Base-by-base conservation (phyloP, 176 grass and related monocot genomes). In the Dactylis glomerata region DNA sequence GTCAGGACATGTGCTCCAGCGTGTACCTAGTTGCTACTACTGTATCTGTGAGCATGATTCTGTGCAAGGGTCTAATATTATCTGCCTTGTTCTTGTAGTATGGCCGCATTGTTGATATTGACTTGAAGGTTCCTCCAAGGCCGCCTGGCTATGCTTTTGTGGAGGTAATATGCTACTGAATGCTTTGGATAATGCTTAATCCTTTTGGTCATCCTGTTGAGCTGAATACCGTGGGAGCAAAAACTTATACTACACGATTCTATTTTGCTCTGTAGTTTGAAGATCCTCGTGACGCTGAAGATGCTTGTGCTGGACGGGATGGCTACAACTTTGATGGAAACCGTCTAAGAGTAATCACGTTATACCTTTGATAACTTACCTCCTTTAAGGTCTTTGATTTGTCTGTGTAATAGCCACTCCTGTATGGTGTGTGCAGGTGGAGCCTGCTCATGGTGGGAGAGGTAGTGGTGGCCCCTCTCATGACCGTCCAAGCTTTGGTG, bases 91-190 rank as follows among this genome's bases (percentile, higher is more conserved):
- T 68, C 55, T 30, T 82, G 58, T 84, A 99, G 96, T 99, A 94
- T 90, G 96, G 96, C 27, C 87, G 81, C 23, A 94, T 99, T 86
- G 88, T 99, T 55, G 96, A 95, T 58, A 90, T 99, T 88, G 96
- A 99, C 88, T 81, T 99, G 91, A 96, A 99, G 86, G 76, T 99
- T 24, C 93, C 96, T 76, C 96, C 96, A 6, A 94, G 93, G 76
- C 93, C 96, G 5, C 96, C 96, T 79, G 96, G 96, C 58, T 99
- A 89, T 92, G 96, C 93, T 89, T 99, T 99, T 91, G 78, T 99
- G 55, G 96, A 99, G 93, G 96, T 95, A 83, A 78, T 38, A 75
- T 69, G 37, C 55, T 16, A 16, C 17, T 19, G 0, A 13, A 57
- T 90, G 37, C 73, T 45, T 63, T 46, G 16, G 61, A 68, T 37